These are phyloP conservation scores for Trichoderma semiorbis DNA, from an alignment of 2,329 filamentous ascomycete species.

Conservation along the genomic window DNA sequence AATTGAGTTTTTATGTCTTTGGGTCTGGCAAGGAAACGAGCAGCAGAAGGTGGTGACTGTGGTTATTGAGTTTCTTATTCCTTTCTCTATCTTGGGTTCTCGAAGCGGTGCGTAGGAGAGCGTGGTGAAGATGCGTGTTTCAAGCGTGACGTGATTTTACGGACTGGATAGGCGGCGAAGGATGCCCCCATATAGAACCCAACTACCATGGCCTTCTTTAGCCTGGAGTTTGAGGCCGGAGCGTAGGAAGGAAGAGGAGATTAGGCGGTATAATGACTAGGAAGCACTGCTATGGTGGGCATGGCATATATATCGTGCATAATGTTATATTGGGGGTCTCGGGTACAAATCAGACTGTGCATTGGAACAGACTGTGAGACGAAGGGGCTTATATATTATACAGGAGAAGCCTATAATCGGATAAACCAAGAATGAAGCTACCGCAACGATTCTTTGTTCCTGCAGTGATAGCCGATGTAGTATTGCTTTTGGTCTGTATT, in stretches of 20 bases:
- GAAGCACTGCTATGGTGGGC: background rate
- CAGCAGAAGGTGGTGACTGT: conserved; percentile 3
- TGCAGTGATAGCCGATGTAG: background rate
- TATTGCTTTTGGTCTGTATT: no score
- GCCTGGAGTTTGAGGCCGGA: background rate
- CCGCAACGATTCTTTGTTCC: background rate
- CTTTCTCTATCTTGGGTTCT: background rate
- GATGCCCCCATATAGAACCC: background rate
- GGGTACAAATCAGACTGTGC: background rate
- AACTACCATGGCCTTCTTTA: background rate
- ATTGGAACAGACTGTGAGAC: background rate
- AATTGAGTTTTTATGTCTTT: background rate
- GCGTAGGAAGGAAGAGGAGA: background rate
- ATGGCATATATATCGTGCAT: background rate
- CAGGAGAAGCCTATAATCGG: background rate
- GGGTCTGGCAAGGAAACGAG: conserved; percentile 7
- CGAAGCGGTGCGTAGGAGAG: conserved; percentile 4
- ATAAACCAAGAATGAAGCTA: background rate
- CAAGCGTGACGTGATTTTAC: conserved; percentile 1
- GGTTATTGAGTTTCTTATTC: background rate
- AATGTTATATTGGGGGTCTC: background rate
- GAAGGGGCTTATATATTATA: background rate
- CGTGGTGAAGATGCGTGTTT: conserved; percentile 3
- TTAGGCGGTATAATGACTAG: background rate
- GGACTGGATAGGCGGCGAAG: background rate